Evolutionary conservation across 1,284 basidiomycete genomes (phyloP), one percentile per base, ranked within the genome.

Genomic region (Omphalotus olearius): DNA sequence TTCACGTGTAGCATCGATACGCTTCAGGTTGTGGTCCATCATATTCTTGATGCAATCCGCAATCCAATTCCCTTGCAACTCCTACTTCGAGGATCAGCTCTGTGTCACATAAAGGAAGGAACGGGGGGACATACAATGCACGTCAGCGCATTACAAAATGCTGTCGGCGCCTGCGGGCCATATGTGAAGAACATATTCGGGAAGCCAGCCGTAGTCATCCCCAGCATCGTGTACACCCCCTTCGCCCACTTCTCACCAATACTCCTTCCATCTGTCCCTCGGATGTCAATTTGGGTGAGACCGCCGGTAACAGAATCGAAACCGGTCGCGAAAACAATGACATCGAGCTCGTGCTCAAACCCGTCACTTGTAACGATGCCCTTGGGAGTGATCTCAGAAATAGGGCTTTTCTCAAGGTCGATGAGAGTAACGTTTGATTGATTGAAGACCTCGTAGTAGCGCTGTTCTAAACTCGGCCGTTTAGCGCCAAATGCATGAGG

Each of bases 101-200:
- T 17, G 11, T 48, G 10, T 3, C 6, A 35, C 9, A 41, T 18
- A 39, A 39, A 28, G 5, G 5, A 10, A 28, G 10, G 26, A 28
- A 18, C n/a, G 25, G 20, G 23, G 5, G 20, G 2, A 55, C 59
- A 23, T 49, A 64, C 62, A 9, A 52, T 38, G 23, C 61, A 62
- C 1, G 59, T 59, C 4, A 59, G 63, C 0, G 61, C 63, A 37
- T 63, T 64, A 39, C 54, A 57, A 9, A 60, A 56, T 0, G 60
- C 59, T 5, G 59, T 63, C 18, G 61, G 60, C 13, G 51, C 60
- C 13, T 64, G 63, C 4, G 60, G 60, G 1, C 62, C 63, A 43
- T 63, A 62, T 7, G 51, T 45, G 49, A 65, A 62, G 47, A 65
- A 64, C 62, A 63, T 60, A 45, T 65, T 63, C 0, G 62, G 63